Base-by-base conservation (phyloP, 176 grass and related monocot species). In the Carex scoparia region DNA sequence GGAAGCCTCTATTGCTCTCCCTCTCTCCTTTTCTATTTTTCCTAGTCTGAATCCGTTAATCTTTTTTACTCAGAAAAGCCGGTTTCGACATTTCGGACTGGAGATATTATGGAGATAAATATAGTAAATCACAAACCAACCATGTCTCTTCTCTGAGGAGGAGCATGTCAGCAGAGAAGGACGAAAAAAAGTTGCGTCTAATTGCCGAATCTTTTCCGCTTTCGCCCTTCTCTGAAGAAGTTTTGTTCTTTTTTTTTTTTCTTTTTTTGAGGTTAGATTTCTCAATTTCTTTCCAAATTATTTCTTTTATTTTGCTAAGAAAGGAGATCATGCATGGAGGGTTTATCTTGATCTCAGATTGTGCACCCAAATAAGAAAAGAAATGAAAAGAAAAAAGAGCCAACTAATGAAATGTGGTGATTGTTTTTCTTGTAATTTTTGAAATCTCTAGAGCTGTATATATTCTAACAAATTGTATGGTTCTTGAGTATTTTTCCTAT, bases 71-170 rank as follows among this genome's bases (percentile, higher is more conserved):
- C 49, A 55, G 48, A 79, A 58, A 79, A 79, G 54, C 11, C 6
- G 6, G 77, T 59, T 35, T 37, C 0, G 12, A 54, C 53, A 59
- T 38, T 81, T 62, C 6, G 32, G 4, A 64, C 32, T 38, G 31
- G 54, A 82, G 61, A 62, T 23, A 63, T 65, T 65, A 15, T 23
- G 28, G 38, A 64, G 79, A 82, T 82, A 82, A 82, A 82, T 64
- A 82, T 82, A 82, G 79, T 64, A 82, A 82, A 64, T 65, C 23
- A 65, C 35, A 65, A 64, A 82, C 44, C 51, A 80, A 61, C 57
- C 38, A 80, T 40, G 54, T 82, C 76, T 30, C 13, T 57, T 79
- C 33, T 82, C 14, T 82, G 18, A 65, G 19, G 60, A 16, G 30
- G 79, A 82, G 55, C 35, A 46, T 27, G 42, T 28, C 35, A 82